Conservation (phyloP, 140 eudicot species). For the Ambrosia hybrid region DNA sequence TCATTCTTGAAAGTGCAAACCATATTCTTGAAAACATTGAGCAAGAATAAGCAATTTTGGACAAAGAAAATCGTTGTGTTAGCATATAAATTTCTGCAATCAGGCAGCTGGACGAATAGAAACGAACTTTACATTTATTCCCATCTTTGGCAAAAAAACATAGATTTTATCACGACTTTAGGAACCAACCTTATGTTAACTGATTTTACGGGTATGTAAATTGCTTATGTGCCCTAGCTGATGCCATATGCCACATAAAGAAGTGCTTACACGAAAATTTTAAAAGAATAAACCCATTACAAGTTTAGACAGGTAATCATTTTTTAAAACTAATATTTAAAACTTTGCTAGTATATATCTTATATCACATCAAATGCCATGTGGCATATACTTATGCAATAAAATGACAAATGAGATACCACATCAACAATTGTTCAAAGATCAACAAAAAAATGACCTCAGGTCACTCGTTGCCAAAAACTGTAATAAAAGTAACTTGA, state of each 20-base stretch:
- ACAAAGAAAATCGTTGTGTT: conserved; percentile 11
- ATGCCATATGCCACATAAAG: neutral
- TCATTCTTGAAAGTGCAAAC: neutral
- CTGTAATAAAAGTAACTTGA: too few relatives aligned
- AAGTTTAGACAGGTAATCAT: neutral
- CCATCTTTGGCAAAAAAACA: neutral
- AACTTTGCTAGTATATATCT: neutral
- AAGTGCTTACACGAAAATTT: neutral
- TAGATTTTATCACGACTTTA: neutral
- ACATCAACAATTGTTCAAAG: neutral
- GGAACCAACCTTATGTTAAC: neutral
- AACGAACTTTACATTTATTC: neutral
- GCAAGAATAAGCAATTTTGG: conserved; percentile 1
- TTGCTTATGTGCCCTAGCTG: neutral
- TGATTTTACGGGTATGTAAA: neutral
- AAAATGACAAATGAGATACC: neutral
- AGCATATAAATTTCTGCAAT: conserved; percentile 1
- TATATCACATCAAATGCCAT: neutral
- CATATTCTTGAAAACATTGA: neutral
- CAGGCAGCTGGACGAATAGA: neutral
- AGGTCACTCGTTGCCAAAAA: neutral
- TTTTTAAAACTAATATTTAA: neutral
- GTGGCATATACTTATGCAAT: neutral
- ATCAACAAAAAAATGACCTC: neutral
- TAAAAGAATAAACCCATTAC: neutral